Base-by-base conservation (phyloP, 192 early-diverging fungal species). In the Linnemannia hyalina region DNA sequence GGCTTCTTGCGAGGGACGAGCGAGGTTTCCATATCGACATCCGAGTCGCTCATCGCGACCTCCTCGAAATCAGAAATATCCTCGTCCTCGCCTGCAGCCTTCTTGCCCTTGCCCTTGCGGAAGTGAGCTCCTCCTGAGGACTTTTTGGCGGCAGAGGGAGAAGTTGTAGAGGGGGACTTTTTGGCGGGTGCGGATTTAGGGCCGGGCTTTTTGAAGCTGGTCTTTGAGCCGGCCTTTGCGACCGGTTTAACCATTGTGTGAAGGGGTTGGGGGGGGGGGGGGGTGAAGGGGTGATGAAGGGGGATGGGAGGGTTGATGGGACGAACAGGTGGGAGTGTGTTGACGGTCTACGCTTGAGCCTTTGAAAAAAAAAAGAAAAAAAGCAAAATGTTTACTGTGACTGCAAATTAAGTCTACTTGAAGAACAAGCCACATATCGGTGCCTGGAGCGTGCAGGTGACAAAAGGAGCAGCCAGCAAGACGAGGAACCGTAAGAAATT, bases 21-120 rank as follows among this genome's bases (percentile, higher is more conserved):
- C 20, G 84, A 86, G 10, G 16, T n/a, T 22, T 86, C 84, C 84
- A 86, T 86, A 32, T 86, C 84, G 46, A 81, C 79, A 35, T 86
- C 84, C 47, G 84, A 86, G 47, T 86, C 84, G 36, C 84, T 86
- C 84, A 86, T 86, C 41, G 84, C 84, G 42, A 86, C 84, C 72
- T 86, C 84, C 63, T 86, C 84, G 42, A 86, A 81, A 49, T 86
- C 84, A 60, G 84, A 86, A 9, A 78, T 57, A 23, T 86, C 84
- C 47, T 86, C 84, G 4, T 85, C 74, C 16, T 86, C 84, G 13
- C 72, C 77, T 5, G 38, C 52, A 20, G n/a, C 47, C 36, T 80
- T 85, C 80, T 77, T 80, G 60, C 75, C 80, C 15, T 52, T 69
- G 35, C 69, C 69, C 72, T 86, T 86, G 70, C 75, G 79, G 65